These are phyloP conservation scores for Fomitopsis serialis DNA, from an alignment of 768 basidiomycete genomes.

Conservation along the genomic window DNA sequence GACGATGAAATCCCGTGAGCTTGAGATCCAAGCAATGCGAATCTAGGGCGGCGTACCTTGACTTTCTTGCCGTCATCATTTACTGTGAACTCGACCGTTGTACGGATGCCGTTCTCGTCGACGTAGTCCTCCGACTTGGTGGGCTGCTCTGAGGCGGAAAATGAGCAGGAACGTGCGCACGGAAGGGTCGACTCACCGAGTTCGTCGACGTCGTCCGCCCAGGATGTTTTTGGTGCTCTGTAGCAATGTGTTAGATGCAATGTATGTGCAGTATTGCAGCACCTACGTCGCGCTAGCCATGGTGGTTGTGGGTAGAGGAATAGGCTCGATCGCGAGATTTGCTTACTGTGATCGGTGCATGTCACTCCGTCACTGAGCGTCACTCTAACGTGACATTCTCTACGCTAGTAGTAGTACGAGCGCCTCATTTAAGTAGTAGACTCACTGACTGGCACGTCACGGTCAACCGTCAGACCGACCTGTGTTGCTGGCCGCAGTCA, in stretches of 20 bases:
- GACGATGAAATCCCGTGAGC: background rate
- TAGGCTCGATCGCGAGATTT: background rate
- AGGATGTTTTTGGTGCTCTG: slow-evolving; percentile 58
- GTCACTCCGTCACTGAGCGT: no score
- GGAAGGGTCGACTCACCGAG: slow-evolving; percentile 37
- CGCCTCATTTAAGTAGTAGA: no score
- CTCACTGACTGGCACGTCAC: no score
- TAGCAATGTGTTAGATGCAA: background rate
- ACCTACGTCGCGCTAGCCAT: slow-evolving; percentile 3
- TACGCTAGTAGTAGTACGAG: no score
- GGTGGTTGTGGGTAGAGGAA: background rate
- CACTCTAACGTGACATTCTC: no score
- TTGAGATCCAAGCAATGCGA: background rate
- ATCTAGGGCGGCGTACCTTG: slow-evolving; percentile 52
- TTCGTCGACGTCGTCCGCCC: slow-evolving; percentile 87
- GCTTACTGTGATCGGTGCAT: background rate
- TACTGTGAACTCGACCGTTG: slow-evolving; percentile 73
- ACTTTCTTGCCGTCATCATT: slow-evolving; percentile 95
- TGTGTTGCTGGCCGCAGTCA: no score
- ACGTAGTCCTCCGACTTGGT: slow-evolving; percentile 66
- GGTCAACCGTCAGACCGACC: no score
- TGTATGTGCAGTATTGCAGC: background rate
- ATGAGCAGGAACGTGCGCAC: background rate
- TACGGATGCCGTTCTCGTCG: slow-evolving; percentile 83
- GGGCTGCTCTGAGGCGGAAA: slow-evolving; percentile 31